phyloP scores from a whole-genome alignment of 148 eudicot genomes.

The Drosera capensis region DNA sequence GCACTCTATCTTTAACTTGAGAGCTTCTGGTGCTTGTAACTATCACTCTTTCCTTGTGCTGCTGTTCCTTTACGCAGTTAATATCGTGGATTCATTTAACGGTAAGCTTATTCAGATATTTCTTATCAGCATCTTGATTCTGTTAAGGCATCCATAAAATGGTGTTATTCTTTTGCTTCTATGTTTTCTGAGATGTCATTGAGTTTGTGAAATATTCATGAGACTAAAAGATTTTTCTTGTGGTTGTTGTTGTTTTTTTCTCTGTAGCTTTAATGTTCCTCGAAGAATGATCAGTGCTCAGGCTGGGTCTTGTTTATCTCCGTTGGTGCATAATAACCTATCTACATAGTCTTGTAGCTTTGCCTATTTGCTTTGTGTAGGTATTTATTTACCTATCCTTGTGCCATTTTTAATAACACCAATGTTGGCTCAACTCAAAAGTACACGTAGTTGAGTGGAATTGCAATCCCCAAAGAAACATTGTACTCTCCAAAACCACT shows the following conservation, averaged over 20 bases:
- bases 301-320: conserved; percentile 94
- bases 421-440: not conserved
- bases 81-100: conserved; percentile 59
- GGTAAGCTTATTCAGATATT: conserved; percentile 69
- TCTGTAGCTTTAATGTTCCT: conserved; percentile 90
- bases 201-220: conserved; percentile 37
- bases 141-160: conserved; percentile 16
- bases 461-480: too few relatives aligned
- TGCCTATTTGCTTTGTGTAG: conserved; percentile 10
- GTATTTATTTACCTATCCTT: conserved; percentile 2
- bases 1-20: conserved; percentile 10
- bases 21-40: conserved; percentile 28
- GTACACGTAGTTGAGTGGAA: too few relatives aligned
- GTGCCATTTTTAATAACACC: not conserved
- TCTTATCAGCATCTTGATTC: too few relatives aligned
- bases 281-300: conserved; percentile 66
- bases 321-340: conserved; percentile 49
- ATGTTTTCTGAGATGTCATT: conserved; percentile 18
- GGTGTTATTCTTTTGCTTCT: conserved; percentile 14
- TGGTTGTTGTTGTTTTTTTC: conserved; percentile 87
- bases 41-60: conserved; percentile 44
- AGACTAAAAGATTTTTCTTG: conserved; percentile 76
- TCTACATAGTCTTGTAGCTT: conserved; percentile 38
- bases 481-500: not conserved
- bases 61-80: conserved; percentile 80